Base-by-base conservation (phyloP, 768 basidiomycete genomes). In the Collybia nuda region DNA sequence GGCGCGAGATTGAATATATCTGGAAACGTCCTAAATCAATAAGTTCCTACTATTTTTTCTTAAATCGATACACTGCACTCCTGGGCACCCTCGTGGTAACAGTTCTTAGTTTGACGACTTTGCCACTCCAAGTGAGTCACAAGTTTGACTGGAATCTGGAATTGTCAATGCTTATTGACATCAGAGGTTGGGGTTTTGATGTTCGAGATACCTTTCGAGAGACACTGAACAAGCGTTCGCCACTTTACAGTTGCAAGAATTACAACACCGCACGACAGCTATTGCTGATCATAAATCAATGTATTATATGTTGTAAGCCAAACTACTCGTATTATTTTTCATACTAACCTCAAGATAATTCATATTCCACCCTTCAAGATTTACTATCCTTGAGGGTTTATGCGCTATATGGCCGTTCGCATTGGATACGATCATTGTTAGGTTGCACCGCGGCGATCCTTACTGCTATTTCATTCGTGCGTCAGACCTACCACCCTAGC, bases 1-100 rank as follows among this genome's bases (percentile, higher is more conserved):
- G 57, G 1, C 48, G 58, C 32, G 78, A 79, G 55, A 60, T 76
- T 26, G 53, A 62, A 15, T 64, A 67, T 40, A 58, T 80, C 2
- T 81, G 79, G 79, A 60, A 57, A 43, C 62, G 65, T 38, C 69
- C 69, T 2, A 68, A 67, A 41, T 62, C 59, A 2, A 26, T 50
- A 5, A 69, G 72, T 45, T 63, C 73, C 4, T 64, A 67, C 24
- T 64, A 71, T 51, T 80, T 80, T 56, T 70, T 75, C 41, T 38
- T 75, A 19, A 80, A 79, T 52, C 74, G 78, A 6, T 81, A 81
- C 45, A 46, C 32, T 5, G 32, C 9, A 11, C 14, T 32, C 9
- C 14, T 32, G 9, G 32, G 32, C 14, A 32, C 32, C 12, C 6
- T 14, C 9, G 32, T 32, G 12, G 32, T 32, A 32, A 32, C 32